These are phyloP conservation scores for Colletotrichum sidae DNA, from an alignment of 2,329 filamentous ascomycete species.

Conservation along the genomic window DNA sequence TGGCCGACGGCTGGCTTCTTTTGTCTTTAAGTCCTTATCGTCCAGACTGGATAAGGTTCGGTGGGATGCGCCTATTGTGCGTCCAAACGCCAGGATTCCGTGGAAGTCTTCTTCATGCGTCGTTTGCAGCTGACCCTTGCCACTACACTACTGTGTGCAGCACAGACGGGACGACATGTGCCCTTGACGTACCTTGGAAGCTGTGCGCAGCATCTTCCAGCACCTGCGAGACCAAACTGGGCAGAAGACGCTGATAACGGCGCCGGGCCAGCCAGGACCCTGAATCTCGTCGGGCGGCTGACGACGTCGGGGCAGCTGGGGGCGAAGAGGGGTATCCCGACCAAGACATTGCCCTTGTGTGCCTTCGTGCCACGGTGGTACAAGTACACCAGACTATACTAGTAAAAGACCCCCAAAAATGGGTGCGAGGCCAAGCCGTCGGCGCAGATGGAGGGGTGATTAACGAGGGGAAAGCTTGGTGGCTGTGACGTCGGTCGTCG, in stretches of 20 bases:
- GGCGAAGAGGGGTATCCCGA: constrained; percentile 28
- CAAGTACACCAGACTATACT: too few relatives aligned
- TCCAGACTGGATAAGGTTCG: constrained; percentile 24
- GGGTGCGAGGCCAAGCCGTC: background rate
- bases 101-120: constrained; percentile 28
- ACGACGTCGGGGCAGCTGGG: constrained; percentile 21
- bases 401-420: too few relatives aligned
- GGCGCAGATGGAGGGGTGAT: background rate
- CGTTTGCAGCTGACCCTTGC: constrained; percentile 22
- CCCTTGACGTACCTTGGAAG: background rate
- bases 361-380: too few relatives aligned
- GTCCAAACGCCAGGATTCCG: constrained; percentile 23
- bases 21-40: constrained; percentile 8
- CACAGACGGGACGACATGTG: background rate
- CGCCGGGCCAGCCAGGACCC: constrained; percentile 24
- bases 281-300: constrained; percentile 24
- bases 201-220: constrained; percentile 14
- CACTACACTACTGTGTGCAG: background rate
- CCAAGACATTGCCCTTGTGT: background rate
- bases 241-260: background rate
- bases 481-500: constrained; percentile 32
- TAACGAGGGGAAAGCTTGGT: background rate
- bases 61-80: constrained; percentile 33
- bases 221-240: constrained; percentile 9
- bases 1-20: constrained; percentile 3